Percentiles rank a stretch among this genome's conserved stretches.
Conservation (phyloP, 306 rosid species). For the Dryas drummondii region DNA sequence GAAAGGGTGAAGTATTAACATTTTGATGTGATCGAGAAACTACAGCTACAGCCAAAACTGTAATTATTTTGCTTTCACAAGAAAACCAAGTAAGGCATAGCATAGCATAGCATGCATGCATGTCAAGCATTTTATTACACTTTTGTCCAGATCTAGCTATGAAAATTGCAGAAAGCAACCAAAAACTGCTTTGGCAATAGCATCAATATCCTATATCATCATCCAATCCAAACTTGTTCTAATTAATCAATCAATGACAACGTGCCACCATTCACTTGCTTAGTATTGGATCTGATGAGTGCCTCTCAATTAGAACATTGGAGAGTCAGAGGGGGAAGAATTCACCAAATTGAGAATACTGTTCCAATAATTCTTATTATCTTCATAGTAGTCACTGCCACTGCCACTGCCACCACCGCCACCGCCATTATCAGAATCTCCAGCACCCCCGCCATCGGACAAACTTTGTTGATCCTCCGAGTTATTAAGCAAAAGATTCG, state of each 20-base stretch:
- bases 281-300: background rate
- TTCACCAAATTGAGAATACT: constrained; percentile 92
- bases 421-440: constrained; percentile 50
- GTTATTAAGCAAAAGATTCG: constrained; percentile 75
- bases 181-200: constrained; percentile 33
- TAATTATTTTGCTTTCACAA: constrained; percentile 26
- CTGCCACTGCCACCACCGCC: constrained; percentile 29
- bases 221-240: background rate
- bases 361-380: constrained; percentile 90
- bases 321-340: constrained; percentile 80
- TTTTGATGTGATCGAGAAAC: constrained; percentile 11
- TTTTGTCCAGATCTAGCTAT: constrained; percentile 9
- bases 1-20: constrained; percentile 28
- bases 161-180: constrained; percentile 32
- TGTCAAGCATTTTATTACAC: constrained; percentile 19
- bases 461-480: constrained; percentile 53
- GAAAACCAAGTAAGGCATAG: constrained; percentile 7
- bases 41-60: constrained; percentile 23
- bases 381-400: constrained; percentile 61
- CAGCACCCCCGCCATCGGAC: constrained; percentile 62
- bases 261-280: too few relatives aligned
- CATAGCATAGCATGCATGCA: constrained; percentile 20
- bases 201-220: constrained; percentile 1
- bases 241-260: too few relatives aligned
- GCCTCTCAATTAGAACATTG: constrained; percentile 48